phyloP scores from a whole-genome alignment of 2,329 filamentous ascomycete genomes.

The Ophioceras dolichostomum region DNA sequence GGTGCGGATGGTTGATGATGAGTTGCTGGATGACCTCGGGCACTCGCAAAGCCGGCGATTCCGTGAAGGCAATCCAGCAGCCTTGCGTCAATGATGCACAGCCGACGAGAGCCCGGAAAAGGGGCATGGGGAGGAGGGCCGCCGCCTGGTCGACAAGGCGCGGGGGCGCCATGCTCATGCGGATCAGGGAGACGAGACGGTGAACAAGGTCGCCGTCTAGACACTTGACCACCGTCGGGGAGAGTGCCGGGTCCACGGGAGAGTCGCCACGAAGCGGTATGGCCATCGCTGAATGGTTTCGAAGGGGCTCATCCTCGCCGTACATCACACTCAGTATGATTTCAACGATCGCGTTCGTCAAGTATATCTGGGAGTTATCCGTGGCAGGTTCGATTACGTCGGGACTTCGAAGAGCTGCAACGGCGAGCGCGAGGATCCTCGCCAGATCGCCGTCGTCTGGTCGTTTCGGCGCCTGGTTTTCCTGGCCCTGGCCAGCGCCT shows the following conservation, averaged over 20 bases:
- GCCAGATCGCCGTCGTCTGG: slow-evolving; percentile 21
- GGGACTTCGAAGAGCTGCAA: slow-evolving; percentile 47
- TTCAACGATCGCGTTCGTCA: slow-evolving; percentile 44
- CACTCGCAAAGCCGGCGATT: background rate
- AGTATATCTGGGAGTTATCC: slow-evolving; percentile 30
- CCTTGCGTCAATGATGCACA: slow-evolving; percentile 8
- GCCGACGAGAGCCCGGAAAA: slow-evolving; percentile 26
- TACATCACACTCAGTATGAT: too few relatives aligned
- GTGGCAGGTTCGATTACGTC: slow-evolving; percentile 31
- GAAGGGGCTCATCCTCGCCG: too few relatives aligned
- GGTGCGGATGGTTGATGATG: slow-evolving; percentile 23
- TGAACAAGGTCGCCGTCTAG: background rate
- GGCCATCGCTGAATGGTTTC: too few relatives aligned
- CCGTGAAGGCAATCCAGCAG: slow-evolving; percentile 23
- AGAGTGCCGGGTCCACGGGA: too few relatives aligned
- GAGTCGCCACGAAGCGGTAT: too few relatives aligned
- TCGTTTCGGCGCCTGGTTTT: slow-evolving; percentile 9
- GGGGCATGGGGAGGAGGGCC: slow-evolving; percentile 13
- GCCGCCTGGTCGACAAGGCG: slow-evolving; percentile 13
- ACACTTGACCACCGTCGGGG: background rate
- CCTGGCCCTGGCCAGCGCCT: slow-evolving; percentile 8
- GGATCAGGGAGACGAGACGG: slow-evolving; percentile 1
- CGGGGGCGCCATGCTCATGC: slow-evolving; percentile 11
- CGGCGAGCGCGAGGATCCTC: slow-evolving; percentile 40
- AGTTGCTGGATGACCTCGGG: slow-evolving; percentile 18